Conservation (phyloP, 192 early-diverging fungal genomes). For the Phycomyces nitens region DNA sequence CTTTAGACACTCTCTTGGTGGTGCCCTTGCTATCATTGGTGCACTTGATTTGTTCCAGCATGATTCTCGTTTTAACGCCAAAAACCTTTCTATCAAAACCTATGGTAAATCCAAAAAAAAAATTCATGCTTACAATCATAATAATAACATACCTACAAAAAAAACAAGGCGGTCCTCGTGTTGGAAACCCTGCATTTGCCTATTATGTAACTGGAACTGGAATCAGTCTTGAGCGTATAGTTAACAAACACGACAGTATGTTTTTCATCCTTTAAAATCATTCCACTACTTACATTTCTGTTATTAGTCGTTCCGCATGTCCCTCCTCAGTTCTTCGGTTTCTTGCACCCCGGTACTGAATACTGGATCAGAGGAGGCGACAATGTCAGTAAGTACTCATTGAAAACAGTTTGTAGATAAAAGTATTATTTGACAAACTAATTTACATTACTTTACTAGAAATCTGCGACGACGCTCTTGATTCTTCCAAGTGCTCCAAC, state of each 20-base stretch:
- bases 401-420: neutral
- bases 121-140: neutral
- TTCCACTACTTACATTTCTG: neutral
- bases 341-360: slow-evolving; percentile 8
- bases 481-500: slow-evolving; percentile 5
- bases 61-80: slow-evolving; percentile 2
- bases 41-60: slow-evolving; percentile 28
- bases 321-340: neutral
- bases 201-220: slow-evolving; percentile 10
- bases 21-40: slow-evolving; percentile 20
- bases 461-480: neutral
- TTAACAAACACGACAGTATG: slow-evolving; percentile 7
- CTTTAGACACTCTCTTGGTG: slow-evolving; percentile 29
- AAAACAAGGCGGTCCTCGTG: slow-evolving; percentile 2
- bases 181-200: slow-evolving; percentile 7
- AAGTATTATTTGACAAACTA: neutral
- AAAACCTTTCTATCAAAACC: slow-evolving; percentile 18
- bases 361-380: neutral
- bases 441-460: neutral
- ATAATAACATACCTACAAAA: neutral
- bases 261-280: neutral
- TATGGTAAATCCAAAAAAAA: no score
- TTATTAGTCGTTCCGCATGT: slow-evolving; percentile 8
- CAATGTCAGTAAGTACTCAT: neutral
- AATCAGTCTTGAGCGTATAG: neutral